Conservation (phyloP, 2,329 filamentous ascomycete species). For the Lecanicillium sp. region DNA sequence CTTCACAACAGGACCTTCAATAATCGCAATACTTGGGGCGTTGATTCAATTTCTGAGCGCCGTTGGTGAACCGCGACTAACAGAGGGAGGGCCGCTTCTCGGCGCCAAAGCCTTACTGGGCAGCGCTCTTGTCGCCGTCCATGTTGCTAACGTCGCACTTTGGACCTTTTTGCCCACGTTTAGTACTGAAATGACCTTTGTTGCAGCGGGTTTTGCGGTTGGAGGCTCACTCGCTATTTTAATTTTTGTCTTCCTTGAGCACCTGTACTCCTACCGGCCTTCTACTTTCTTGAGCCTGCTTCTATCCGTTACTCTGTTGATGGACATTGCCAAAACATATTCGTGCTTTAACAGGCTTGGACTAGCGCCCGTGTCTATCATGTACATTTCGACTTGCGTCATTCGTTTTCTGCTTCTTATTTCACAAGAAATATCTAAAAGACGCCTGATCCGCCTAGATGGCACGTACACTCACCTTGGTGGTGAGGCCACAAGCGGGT, state of each 20-base stretch:
- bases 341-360: conserved; percentile 23
- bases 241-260: conserved; percentile 23
- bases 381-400: conserved; percentile 18
- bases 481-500: conserved; percentile 15
- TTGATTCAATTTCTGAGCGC: background rate
- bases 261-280: conserved; percentile 21
- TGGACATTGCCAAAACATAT: conserved; percentile 23
- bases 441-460: background rate
- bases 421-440: conserved; percentile 24
- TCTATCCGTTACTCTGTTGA: conserved; percentile 21
- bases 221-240: conserved; percentile 18
- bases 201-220: conserved; percentile 18
- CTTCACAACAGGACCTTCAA: conserved; percentile 5
- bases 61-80: conserved; percentile 7
- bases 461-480: conserved; percentile 5
- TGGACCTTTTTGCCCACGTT: conserved; percentile 15
- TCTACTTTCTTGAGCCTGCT: conserved; percentile 23
- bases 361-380: conserved; percentile 15
- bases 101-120: conserved; percentile 15
- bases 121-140: conserved; percentile 1
- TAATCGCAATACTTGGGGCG: conserved; percentile 6
- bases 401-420: conserved; percentile 20
- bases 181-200: conserved; percentile 17
- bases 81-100: conserved; percentile 8
- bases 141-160: conserved; percentile 17